Evolutionary conservation across 345 rosid genomes (phyloP), one percentile per base, ranked within the genome.

Genomic region (Heritiera fomes): DNA sequence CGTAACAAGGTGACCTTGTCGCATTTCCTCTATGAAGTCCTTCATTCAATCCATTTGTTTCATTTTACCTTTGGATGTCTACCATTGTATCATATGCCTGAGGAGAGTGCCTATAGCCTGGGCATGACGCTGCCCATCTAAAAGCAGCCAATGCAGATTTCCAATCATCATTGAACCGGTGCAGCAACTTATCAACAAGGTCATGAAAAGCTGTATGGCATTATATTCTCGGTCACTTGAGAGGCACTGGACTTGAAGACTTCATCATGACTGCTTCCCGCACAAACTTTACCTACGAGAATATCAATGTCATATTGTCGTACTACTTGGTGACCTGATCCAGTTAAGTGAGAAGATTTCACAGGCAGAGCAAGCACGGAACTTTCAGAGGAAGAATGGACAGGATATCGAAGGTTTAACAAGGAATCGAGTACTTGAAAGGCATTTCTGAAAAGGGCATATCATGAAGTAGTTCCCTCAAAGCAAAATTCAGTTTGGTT

Each of bases 121-220:
- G 72, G 45, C 87, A 79, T 59, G 88, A 81, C 56, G 79, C 90
- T 0, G 91, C 93, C 98, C 98, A 95, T 81, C 83, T 88, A 79
- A 92, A 87, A 23, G 90, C 85, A 65, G 90, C 97, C 80, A 91
- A 68, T 2, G 98, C 92, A 28, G 93, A 87, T 86, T 82, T 92
- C 97, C 98, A 92, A 62, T 94, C 96, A 77, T 92, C 91, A 86
- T 84, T 88, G 82, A 91, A 94, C 80, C 91, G 83, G 38, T 75
- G 75, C 14, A 94, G 90, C 83, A 92, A 78, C 84, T 83, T 83
- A 71, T 81, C 74, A 78, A 92, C 88, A 46, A 92, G 82, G 45
- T 59, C 71, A 23, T 78, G 85, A 92, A 87, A 77, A 89, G 79
- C 56, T 71, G 85, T 12, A 91, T 34, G 34, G 58, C 76, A 65